phyloP scores from a whole-genome alignment of 495 filamentous ascomycete species.

The Daldinia vernicosa region DNA sequence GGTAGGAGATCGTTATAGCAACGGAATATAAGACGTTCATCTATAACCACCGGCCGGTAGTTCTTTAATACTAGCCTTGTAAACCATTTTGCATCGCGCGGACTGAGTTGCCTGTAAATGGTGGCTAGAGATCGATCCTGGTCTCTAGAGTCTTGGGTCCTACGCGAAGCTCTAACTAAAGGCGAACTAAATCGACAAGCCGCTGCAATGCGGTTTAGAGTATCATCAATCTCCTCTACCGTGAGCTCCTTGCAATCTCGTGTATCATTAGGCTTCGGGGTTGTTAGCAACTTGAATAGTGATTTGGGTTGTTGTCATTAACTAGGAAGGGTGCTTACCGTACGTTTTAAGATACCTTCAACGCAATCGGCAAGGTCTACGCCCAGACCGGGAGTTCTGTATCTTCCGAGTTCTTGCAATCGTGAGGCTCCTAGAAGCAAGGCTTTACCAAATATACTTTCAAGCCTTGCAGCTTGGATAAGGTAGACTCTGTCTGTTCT shows the following conservation, averaged over 20 bases:
- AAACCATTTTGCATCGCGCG: constrained; percentile 88
- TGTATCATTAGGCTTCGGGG: constrained; percentile 50
- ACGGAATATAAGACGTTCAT: constrained; percentile 54
- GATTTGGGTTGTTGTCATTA: not conserved
- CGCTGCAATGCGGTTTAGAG: constrained; percentile 70
- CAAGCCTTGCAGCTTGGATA: constrained; percentile 67
- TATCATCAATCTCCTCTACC: constrained; percentile 77
- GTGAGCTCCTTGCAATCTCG: constrained; percentile 56
- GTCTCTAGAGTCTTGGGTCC: constrained; percentile 50
- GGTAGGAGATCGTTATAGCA: constrained; percentile 67
- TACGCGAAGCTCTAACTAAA: constrained; percentile 57
- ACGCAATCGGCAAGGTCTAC: constrained; percentile 77
- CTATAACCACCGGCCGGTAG: constrained; percentile 67
- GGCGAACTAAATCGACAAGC: constrained; percentile 74
- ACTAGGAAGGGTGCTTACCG: constrained; percentile 56
- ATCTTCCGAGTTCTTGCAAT: constrained; percentile 68
- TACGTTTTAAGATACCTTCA: constrained; percentile 69
- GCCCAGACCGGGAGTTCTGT: constrained; percentile 60
- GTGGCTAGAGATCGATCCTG: constrained; percentile 59
- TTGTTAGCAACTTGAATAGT: constrained; percentile 11
- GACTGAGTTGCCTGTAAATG: constrained; percentile 68
- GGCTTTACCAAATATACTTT: constrained; percentile 69
- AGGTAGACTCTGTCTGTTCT: constrained; percentile 78
- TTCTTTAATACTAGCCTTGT: constrained; percentile 83
- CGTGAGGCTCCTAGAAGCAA: constrained; percentile 68